Conservation (phyloP, 2,329 filamentous ascomycete genomes). For the Alternaria conjuncta region DNA sequence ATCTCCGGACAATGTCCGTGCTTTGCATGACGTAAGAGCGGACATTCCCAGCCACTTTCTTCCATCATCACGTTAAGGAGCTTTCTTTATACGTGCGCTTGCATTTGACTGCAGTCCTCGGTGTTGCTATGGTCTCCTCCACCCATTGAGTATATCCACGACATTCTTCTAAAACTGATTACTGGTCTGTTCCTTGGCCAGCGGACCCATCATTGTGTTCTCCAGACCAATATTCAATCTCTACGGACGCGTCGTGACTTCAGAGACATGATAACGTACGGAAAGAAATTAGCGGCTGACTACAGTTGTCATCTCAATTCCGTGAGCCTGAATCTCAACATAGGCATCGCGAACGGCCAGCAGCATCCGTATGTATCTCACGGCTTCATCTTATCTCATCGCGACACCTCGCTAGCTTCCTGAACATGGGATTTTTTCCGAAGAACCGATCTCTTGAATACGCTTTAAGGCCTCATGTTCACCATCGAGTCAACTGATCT, state of each 20-base stretch:
- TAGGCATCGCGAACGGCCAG: background rate
- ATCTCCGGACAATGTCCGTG: background rate
- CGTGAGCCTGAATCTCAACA: background rate
- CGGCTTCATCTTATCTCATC: background rate
- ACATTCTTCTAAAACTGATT: background rate
- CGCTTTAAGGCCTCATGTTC: background rate
- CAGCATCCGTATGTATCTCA: background rate
- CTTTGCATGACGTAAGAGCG: background rate
- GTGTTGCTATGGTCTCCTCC: background rate
- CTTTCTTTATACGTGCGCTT: background rate
- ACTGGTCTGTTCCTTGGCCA: background rate
- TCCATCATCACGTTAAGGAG: background rate
- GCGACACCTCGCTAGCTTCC: background rate
- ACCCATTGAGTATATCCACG: background rate
- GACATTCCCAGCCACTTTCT: background rate
- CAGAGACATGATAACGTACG: background rate
- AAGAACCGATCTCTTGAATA: background rate
- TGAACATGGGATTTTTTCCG: background rate
- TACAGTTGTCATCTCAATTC: background rate
- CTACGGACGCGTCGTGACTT: background rate
- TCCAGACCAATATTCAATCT: background rate
- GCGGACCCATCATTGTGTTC: background rate
- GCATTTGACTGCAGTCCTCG: background rate
- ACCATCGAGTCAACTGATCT: background rate
- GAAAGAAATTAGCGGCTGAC: background rate